Evolutionary conservation across 2,329 filamentous ascomycete species (phyloP).

Genomic region (Xylariaceae sp.): DNA sequence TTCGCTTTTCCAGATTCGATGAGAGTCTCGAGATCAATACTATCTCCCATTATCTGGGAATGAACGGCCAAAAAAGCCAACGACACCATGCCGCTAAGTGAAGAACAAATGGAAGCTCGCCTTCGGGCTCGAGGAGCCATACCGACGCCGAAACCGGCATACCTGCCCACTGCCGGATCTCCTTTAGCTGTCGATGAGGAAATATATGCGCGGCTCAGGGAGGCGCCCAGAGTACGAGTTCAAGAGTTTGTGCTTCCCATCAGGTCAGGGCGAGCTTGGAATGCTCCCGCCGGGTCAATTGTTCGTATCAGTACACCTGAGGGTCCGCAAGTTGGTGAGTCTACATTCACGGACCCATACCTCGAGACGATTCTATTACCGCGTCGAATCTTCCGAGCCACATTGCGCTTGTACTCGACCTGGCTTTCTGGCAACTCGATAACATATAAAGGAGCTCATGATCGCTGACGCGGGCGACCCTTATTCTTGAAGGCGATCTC

Average conservation of each 20-base stretch:
- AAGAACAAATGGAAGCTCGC: conserved; percentile 29
- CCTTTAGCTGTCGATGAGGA: conserved; percentile 41
- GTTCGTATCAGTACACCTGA: conserved; percentile 71
- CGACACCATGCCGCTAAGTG: conserved; percentile 16
- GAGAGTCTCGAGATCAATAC: too few relatives aligned
- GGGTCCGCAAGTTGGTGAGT: conserved; percentile 67
- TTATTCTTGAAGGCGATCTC: conserved; percentile 55
- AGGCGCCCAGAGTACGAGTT: conserved; percentile 38
- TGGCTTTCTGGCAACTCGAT: not conserved
- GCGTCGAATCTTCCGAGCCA: too few relatives aligned
- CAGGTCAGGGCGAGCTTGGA: conserved; percentile 70
- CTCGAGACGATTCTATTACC: not conserved
- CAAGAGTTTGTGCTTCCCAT: conserved; percentile 64
- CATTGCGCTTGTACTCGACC: too few relatives aligned
- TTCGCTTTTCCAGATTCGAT: too few relatives aligned
- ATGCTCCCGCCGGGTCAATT: conserved; percentile 63
- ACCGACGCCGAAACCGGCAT: conserved; percentile 47
- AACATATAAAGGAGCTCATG: not conserved
- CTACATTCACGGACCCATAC: not conserved
- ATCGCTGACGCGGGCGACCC: not conserved
- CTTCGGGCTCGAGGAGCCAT: conserved; percentile 41
- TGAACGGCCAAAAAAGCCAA: too few relatives aligned
- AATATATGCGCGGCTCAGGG: conserved; percentile 60
- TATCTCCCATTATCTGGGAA: too few relatives aligned
- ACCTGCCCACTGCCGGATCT: conserved; percentile 41